These are phyloP conservation scores for Chrysanthemum seticuspe DNA, from an alignment of 129 eudicot genomes.

Conservation along the genomic window DNA sequence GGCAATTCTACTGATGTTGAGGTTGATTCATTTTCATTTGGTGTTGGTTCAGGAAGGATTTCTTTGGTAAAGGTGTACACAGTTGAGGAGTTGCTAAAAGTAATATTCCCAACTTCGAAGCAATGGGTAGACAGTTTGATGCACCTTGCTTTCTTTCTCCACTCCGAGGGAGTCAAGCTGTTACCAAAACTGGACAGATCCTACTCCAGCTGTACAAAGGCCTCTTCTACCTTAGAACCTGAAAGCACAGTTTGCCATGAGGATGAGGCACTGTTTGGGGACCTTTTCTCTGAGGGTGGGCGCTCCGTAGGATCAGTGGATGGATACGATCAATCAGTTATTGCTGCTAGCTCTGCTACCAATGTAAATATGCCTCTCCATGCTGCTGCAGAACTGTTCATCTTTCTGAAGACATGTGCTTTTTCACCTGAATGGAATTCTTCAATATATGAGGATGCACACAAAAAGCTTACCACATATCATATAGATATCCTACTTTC, in stretches of 20 bases:
- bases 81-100: slow-evolving; percentile 56
- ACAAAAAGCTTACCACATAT: slow-evolving; percentile 52
- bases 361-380: slow-evolving; percentile 68
- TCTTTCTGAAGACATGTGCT: slow-evolving; percentile 54
- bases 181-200: slow-evolving; percentile 68
- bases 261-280: slow-evolving; percentile 96
- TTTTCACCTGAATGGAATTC: slow-evolving; percentile 79
- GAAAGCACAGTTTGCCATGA: slow-evolving; percentile 80
- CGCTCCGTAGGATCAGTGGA: slow-evolving; percentile 90
- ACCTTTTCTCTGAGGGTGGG: slow-evolving; percentile 91
- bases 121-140: slow-evolving; percentile 85
- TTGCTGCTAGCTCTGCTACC: slow-evolving; percentile 48
- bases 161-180: slow-evolving; percentile 81
- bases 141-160: slow-evolving; percentile 74
- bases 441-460: slow-evolving; percentile 59
- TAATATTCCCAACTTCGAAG: slow-evolving; percentile 60
- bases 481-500: slow-evolving; percentile 76
- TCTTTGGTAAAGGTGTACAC: slow-evolving; percentile 54
- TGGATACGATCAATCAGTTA: slow-evolving; percentile 68
- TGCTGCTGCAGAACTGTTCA: slow-evolving; percentile 71
- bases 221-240: slow-evolving; percentile 54
- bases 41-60: slow-evolving; percentile 39
- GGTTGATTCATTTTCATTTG: slow-evolving; percentile 40
- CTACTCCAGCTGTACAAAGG: slow-evolving; percentile 61
- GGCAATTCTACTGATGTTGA: slow-evolving; percentile 24